These are phyloP conservation scores for Cladobotryum protrusum DNA, from an alignment of 2,329 filamentous ascomycete species.

Conservation along the genomic window DNA sequence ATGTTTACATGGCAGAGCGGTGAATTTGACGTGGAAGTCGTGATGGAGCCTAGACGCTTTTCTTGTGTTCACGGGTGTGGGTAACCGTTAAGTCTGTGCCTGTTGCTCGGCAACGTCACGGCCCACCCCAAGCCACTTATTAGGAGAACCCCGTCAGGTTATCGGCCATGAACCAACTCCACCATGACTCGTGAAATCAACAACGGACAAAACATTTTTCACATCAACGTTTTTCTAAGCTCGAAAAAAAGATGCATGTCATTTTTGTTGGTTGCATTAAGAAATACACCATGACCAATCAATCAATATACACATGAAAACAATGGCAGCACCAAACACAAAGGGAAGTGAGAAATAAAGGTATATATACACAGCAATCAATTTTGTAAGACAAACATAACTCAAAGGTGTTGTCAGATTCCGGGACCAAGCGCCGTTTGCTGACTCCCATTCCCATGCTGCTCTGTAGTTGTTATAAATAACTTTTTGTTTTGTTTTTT, in stretches of 20 bases:
- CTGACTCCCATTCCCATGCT: background rate
- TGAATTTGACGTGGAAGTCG: constrained; percentile 13
- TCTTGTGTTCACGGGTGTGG: constrained; percentile 11
- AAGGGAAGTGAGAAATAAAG: background rate
- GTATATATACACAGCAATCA: background rate
- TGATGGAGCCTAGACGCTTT: constrained; percentile 7
- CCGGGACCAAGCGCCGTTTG: background rate
- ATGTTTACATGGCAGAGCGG: constrained; percentile 22
- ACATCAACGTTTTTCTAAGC: too few relatives aligned
- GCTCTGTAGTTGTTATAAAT: background rate
- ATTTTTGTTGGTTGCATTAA: background rate
- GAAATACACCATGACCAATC: background rate
- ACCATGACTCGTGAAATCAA: too few relatives aligned
- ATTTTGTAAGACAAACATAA: too few relatives aligned
- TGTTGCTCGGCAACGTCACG: constrained; percentile 16
- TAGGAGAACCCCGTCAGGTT: background rate
- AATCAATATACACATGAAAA: background rate
- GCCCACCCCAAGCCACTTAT: background rate
- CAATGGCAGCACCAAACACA: background rate
- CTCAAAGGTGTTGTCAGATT: too few relatives aligned
- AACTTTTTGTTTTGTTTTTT: background rate
- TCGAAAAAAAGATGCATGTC: background rate
- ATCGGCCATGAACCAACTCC: too few relatives aligned
- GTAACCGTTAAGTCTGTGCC: background rate
- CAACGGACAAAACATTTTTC: too few relatives aligned